Evolutionary conservation across 2,329 filamentous ascomycete species (phyloP), one percentile per base, ranked within the genome.

Genomic region (Alternaria arbusti): DNA sequence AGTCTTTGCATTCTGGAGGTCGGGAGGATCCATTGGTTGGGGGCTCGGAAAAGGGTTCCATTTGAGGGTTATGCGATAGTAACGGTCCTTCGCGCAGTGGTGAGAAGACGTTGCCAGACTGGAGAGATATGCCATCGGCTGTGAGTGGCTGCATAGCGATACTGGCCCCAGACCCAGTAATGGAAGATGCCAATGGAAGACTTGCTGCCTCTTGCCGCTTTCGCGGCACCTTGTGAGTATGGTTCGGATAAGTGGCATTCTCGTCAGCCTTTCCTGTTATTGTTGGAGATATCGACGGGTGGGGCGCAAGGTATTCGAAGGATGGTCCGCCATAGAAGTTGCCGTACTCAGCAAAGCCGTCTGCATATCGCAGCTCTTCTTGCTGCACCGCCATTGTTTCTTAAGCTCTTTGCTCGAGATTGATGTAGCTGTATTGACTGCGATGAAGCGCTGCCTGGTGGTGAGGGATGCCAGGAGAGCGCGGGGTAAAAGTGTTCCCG

Each of bases 271-370:
- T 25, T n/a, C 55, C 47, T 46, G 54, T 50, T 5, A 44, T 54
- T 11, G 57, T 43, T 28, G 57, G 47, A 8, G 60, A 26, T 12
- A 54, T 46, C 36, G 50, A 11, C 45, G 56, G 59, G 15, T 61
- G 49, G 5, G 64, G 64, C 13, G 61, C 49, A 32, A 56, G 60
- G 44, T 66, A 64, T 54, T 54, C 57, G 54, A 60, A 61, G 5
- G 64, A 46, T 6, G 49, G 54, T 20, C 64, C 64, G 12, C 64
- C 64, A 47, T 64, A 61, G 50, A 55, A 64, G 54, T 54, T 65
- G n/a, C 56, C 28, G 44, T 61, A 63, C 13, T 61, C 57, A 15
- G 58, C 52, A 25, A 63, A 40, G 20, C 59, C 65, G 44, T 65
- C 62, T 10, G 59, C 47, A 40, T 67, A 67, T 17, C 40, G 47